Evolutionary conservation across 371 early-diverging fungal genomes (phyloP).

Genomic region (Rhizomucor miehei): DNA sequence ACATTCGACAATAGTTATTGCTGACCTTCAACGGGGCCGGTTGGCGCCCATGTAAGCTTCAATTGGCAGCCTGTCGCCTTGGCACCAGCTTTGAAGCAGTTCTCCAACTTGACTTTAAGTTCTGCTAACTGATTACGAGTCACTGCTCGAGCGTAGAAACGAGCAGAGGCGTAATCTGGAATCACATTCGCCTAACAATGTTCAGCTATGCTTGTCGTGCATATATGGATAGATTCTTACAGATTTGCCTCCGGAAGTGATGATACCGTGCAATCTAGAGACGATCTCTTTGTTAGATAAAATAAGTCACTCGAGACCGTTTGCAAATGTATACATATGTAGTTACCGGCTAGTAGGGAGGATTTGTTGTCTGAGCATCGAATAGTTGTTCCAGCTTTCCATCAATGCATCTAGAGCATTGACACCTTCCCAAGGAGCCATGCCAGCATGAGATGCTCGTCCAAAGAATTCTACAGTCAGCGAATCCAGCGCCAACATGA

Average conservation of each 20-base stretch:
- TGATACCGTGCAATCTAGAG: conserved; percentile 69
- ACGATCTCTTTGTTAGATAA: background rate
- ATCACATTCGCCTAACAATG: conserved; percentile 41
- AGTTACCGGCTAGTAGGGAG: conserved; percentile 46
- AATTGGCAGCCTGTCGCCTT: conserved; percentile 65
- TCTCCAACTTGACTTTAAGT: conserved; percentile 47
- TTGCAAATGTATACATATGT: background rate
- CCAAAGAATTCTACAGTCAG: conserved; percentile 61
- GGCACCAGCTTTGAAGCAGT: conserved; percentile 63
- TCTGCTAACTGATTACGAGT: conserved; percentile 41
- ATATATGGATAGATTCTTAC: conserved; percentile 34
- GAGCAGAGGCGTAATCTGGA: conserved; percentile 55
- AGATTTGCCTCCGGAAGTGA: conserved; percentile 64
- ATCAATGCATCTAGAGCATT: conserved; percentile 76
- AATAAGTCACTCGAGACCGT: background rate
- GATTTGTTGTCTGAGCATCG: conserved; percentile 70
- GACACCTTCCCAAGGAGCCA: conserved; percentile 60
- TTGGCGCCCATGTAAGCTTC: conserved; percentile 45
- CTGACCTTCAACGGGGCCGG: conserved; percentile 25
- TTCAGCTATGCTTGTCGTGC: background rate
- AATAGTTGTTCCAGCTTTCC: conserved; percentile 56
- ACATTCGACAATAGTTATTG: background rate
- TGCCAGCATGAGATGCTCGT: conserved; percentile 58
- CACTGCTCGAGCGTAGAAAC: conserved; percentile 54
- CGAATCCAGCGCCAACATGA: conserved; percentile 42